Conservation (phyloP, 169 alveolate species). For the Plasmodium relictum region DNA sequence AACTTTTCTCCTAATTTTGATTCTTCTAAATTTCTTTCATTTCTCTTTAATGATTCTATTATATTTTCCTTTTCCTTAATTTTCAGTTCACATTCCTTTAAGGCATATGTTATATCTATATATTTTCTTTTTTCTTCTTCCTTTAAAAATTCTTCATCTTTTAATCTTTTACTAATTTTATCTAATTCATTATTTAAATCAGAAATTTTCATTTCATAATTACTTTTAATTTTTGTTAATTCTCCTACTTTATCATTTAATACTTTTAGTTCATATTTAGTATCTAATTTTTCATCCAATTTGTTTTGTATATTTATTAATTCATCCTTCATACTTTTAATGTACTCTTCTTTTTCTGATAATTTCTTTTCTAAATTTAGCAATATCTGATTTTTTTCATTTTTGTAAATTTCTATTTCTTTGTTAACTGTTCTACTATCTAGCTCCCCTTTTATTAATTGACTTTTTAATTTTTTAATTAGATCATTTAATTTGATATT, state of each 20-base stretch:
- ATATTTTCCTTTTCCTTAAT: conserved; percentile 28
- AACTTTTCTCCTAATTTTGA: not conserved
- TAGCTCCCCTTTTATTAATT: conserved; percentile 22
- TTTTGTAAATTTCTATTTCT: conserved; percentile 16
- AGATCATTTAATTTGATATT: conserved; percentile 14
- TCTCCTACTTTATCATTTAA: conserved; percentile 1
- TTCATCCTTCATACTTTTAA: conserved; percentile 9
- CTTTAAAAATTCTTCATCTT: conserved; percentile 1
- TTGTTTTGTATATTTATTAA: conserved; percentile 3
- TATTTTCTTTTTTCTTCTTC: conserved; percentile 32
- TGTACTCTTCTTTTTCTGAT: conserved; percentile 25
- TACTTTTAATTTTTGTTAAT: not conserved
- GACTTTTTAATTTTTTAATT: conserved; percentile 2
- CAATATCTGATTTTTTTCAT: conserved; percentile 21
- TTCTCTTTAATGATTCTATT: not conserved
- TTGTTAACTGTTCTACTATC: conserved; percentile 5
- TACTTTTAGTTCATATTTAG: not conserved
- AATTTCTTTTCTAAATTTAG: not conserved
- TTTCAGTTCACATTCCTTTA: conserved; percentile 1
- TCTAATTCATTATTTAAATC: conserved; percentile 21
- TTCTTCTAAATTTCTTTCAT: not conserved
- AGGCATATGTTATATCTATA: not conserved
- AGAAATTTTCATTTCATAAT: not conserved
- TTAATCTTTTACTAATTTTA: not conserved
- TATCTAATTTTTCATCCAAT: not conserved